A percentile compares a stretch with the other conserved stretches of the same genome.
phyloP scores from a whole-genome alignment of 2,329 filamentous ascomycete genomes.

The Talaromyces albobiverticillius region DNA sequence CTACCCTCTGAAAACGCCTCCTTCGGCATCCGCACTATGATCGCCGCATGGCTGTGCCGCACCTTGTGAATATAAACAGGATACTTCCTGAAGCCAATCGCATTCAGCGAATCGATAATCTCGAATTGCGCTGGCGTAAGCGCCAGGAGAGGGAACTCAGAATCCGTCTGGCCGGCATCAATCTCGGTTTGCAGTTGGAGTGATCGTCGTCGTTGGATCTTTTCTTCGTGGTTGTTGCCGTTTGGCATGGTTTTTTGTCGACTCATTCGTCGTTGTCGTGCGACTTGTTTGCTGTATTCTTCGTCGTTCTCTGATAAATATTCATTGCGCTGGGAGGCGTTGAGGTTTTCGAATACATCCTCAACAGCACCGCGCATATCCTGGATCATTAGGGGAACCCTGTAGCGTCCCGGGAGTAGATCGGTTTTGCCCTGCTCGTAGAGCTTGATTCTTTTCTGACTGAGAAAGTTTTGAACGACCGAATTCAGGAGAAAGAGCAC shows the following conservation, averaged over 20 bases:
- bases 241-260: conserved; percentile 6
- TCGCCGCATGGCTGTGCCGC: conserved; percentile 83
- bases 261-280: conserved; percentile 10
- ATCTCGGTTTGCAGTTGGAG: conserved; percentile 22
- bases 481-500: conserved; percentile 73
- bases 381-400: conserved; percentile 71
- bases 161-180: conserved; percentile 17
- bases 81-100: conserved; percentile 57
- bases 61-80: conserved; percentile 58
- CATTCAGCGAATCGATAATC: conserved; percentile 76
- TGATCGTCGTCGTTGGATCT: conserved; percentile 16
- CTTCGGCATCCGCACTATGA: conserved; percentile 70
- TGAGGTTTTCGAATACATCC: conserved; percentile 71
- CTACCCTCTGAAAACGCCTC: conserved; percentile 73
- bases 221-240: conserved; percentile 18
- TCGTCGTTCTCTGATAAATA: conserved; percentile 62
- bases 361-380: conserved; percentile 75
- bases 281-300: conserved; percentile 36
- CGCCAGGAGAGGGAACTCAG: conserved; percentile 68
- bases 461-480: conserved; percentile 71
- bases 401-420: conserved; percentile 67
- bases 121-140: conserved; percentile 76
- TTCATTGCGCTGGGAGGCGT: conserved; percentile 65
- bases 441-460: conserved; percentile 68
- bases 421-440: conserved; percentile 71